Evolutionary conservation across 176 grass and related monocot species (phyloP), one percentile per base, ranked within the genome.

Genomic region (Phyllostachys edulis): DNA sequence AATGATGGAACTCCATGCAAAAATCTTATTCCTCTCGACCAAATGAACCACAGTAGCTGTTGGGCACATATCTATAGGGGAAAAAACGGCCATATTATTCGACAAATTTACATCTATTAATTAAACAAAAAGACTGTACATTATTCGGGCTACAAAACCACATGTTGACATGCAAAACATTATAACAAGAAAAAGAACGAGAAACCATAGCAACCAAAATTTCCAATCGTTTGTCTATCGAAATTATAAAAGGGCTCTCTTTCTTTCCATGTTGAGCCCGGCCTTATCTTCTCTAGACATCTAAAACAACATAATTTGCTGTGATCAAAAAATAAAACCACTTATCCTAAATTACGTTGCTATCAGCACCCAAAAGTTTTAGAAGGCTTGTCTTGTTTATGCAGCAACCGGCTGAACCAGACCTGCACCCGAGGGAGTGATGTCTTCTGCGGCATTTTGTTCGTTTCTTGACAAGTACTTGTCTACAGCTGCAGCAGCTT

Each of bases 401-500:
- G 85, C 91, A 39, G 87, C 81, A 80, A 95, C 80, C 23, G 76
- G 89, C 68, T 92, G 68, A 39, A 93, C 82, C 36, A 92, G 81
- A 87, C 88, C 93, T 78, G 88, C 87, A 10, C 77, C 71, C 11
- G 84, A 73, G 17, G 75, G 36, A 29, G 67, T 81, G 37, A 77
- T 71, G 18, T 49, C 82, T 27, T 79, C 69, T 20, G 85, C 62
- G 0, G 42, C 73, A 44, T 37, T 78, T 18, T 49, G 81, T 79
- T 87, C 87, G 62, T 92, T 82, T 80, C 64, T 90, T 78, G 83
- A 89, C 50, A 99, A 82, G 70, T 90, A 99, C 61, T 85, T 92
- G 51, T 99, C 96, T 0, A 91, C 91, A 5, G 88, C 62, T 6
- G 93, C 83, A 64, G 93, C 97, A 67, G 93, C 91, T 79, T 96